These are phyloP conservation scores for Centaurea solstitialis DNA, from an alignment of 129 eudicot genomes.

Conservation along the genomic window DNA sequence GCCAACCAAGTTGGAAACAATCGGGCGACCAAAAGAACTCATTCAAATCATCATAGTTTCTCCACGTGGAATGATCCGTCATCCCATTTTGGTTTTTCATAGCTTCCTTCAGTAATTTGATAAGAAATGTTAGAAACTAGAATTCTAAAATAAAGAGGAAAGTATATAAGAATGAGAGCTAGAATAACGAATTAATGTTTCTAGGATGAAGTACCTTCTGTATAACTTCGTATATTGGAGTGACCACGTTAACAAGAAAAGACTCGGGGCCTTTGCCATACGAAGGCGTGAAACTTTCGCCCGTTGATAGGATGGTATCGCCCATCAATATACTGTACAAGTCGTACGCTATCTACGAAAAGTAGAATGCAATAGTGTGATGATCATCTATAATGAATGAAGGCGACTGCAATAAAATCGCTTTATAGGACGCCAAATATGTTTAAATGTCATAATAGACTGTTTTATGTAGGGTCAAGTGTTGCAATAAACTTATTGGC, in stretches of 20 bases:
- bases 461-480: background rate
- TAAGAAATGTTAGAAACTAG: slow-evolving; percentile 29
- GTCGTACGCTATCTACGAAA: slow-evolving; percentile 83
- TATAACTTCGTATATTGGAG: slow-evolving; percentile 77
- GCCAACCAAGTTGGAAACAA: slow-evolving; percentile 95
- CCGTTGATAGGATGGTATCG: slow-evolving; percentile 67
- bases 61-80: slow-evolving; percentile 92
- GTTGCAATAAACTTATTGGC: too few species aligned
- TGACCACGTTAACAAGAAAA: slow-evolving; percentile 67
- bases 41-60: slow-evolving; percentile 95
- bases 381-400: background rate
- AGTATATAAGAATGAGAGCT: background rate
- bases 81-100: slow-evolving; percentile 79
- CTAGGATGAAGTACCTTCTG: slow-evolving; percentile 52
- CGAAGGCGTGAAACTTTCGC: slow-evolving; percentile 73
- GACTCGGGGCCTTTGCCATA: slow-evolving; percentile 73
- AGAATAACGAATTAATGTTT: background rate
- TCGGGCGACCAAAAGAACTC: slow-evolving; percentile 94
- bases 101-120: slow-evolving; percentile 80
- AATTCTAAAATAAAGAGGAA: background rate
- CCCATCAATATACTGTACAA: slow-evolving; percentile 82
- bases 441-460: background rate
- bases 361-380: background rate
- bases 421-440: background rate
- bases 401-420: background rate